Evolutionary conservation across 164 flowering plant genomes (phyloP).

Genomic region (Kalanchoe fedtschenkoi): DNA sequence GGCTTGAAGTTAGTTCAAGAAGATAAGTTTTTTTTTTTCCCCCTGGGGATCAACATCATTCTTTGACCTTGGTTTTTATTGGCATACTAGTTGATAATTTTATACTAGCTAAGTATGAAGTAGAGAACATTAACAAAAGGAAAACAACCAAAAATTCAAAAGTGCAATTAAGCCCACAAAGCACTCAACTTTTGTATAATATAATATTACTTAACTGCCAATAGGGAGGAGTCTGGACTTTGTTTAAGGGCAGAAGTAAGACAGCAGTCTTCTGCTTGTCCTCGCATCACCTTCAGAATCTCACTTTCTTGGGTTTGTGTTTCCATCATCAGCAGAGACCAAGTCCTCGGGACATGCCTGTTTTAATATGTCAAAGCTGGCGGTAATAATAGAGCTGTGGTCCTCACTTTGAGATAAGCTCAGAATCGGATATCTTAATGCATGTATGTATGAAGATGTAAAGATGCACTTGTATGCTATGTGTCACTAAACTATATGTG

Average conservation of each 20-base stretch:
- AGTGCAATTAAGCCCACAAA: conserved; percentile 5
- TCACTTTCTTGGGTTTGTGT: not conserved
- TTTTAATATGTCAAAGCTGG: not conserved
- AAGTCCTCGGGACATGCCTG: not conserved
- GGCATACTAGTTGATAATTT: too few species aligned
- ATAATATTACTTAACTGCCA: conserved; percentile 4
- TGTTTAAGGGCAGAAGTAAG: not conserved
- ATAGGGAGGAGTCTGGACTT: not conserved
- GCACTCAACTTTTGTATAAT: not conserved
- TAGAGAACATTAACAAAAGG: conserved; percentile 1
- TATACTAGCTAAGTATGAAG: not conserved
- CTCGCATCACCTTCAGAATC: not conserved
- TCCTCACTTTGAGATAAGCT: not conserved
- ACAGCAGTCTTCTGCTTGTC: conserved; percentile 1
- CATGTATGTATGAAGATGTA: not conserved
- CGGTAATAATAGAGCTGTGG: not conserved
- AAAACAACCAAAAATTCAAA: conserved; percentile 1
- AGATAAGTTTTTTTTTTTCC: not conserved
- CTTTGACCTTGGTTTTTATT: conserved; percentile 1
- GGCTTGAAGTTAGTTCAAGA: not conserved
- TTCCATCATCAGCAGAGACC: conserved; percentile 3
- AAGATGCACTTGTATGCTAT: not conserved
- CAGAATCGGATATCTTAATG: not conserved
- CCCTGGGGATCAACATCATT: not conserved
- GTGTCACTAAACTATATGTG: not conserved